A percentile compares a stretch with the other conserved stretches of the same genome.
Conservation (phyloP, 805 yeast species). For the Candida hungchunana region DNA sequence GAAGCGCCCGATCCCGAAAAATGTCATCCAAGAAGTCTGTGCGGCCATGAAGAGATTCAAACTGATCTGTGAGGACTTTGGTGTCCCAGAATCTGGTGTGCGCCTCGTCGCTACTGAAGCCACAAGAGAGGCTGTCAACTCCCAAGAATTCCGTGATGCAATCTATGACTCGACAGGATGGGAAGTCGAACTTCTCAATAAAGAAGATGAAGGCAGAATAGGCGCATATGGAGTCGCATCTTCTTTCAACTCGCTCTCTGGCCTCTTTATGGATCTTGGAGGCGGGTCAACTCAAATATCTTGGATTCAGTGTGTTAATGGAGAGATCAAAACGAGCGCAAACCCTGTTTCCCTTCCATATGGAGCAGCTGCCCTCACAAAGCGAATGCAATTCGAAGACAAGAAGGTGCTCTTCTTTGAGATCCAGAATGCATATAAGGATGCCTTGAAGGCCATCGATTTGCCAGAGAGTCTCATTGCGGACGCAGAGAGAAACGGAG, state of each 20-base stretch:
- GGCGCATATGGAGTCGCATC: slow-evolving; percentile 76
- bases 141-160: slow-evolving; percentile 52
- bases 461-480: slow-evolving; percentile 48
- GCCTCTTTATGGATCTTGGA: slow-evolving; percentile 69
- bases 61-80: slow-evolving; percentile 68
- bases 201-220: slow-evolving; percentile 60
- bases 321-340: slow-evolving; percentile 49
- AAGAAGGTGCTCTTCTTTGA: slow-evolving; percentile 47
- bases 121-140: slow-evolving; percentile 63
- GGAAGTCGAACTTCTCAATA: slow-evolving; percentile 56
- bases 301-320: slow-evolving; percentile 59
- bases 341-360: slow-evolving; percentile 64
- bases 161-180: slow-evolving; percentile 59
- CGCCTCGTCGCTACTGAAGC: slow-evolving; percentile 74
- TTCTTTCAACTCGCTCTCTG: slow-evolving; percentile 60
- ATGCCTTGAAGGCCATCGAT: slow-evolving; percentile 46
- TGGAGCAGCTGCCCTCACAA: slow-evolving; percentile 67
- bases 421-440: slow-evolving; percentile 45
- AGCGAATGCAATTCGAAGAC: slow-evolving; percentile 49
- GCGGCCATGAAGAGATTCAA: slow-evolving; percentile 64
- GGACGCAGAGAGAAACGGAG: slow-evolving; percentile 52
- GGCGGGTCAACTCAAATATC: slow-evolving; percentile 68
- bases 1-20: slow-evolving; percentile 52
- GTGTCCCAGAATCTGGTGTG: slow-evolving; percentile 57
- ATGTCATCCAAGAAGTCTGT: slow-evolving; percentile 54